Percentiles rank a stretch among this genome's conserved stretches.
Evolutionary conservation across 106 monocot genomes (phyloP).

Genomic region (Phalaenopsis aphrodite): DNA sequence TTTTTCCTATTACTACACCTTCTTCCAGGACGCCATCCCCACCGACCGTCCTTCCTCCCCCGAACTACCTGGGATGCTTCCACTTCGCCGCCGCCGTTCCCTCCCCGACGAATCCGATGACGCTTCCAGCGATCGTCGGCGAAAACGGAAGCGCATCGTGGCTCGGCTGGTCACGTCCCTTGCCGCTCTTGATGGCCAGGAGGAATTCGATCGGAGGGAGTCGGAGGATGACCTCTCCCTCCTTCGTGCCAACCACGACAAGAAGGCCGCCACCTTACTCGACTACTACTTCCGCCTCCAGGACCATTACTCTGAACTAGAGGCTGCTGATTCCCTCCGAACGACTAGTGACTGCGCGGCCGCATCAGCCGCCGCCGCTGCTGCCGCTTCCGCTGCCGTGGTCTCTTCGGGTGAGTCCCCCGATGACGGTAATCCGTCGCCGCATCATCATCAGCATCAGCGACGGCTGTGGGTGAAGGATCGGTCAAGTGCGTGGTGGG

Average conservation of each 20-base stretch:
- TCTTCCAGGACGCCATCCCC: conserved; percentile 38
- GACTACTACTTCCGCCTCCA: conserved; percentile 24
- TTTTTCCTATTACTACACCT: conserved; percentile 41
- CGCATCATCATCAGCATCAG: conserved; percentile 6
- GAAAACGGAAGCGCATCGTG: conserved; percentile 24
- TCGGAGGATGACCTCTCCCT: conserved; percentile 22
- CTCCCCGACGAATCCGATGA: neutral
- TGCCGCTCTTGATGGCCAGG: conserved; percentile 36
- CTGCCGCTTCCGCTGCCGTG: conserved; percentile 9
- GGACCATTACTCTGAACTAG: conserved; percentile 28
- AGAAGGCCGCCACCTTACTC: conserved; percentile 18
- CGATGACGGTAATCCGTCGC: conserved; percentile 6
- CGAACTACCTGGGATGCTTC: conserved; percentile 13
- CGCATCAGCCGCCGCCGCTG: conserved; percentile 15
- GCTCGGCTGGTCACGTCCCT: conserved; percentile 35
- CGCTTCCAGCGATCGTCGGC: neutral
- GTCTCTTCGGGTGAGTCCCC: conserved; percentile 15
- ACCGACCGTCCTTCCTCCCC: conserved; percentile 2
- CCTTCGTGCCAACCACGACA: conserved; percentile 25
- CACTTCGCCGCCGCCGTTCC: neutral
- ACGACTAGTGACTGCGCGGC: conserved; percentile 8
- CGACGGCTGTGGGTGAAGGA: conserved; percentile 52
- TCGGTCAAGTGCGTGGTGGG: conserved; percentile 57
- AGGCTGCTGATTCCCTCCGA: conserved; percentile 23
- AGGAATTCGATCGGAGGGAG: conserved; percentile 17